A percentile compares a stretch with the other conserved stretches of the same genome.
phyloP scores from a whole-genome alignment of 2,329 filamentous ascomycete genomes.

The Aureobasidium zeae region DNA sequence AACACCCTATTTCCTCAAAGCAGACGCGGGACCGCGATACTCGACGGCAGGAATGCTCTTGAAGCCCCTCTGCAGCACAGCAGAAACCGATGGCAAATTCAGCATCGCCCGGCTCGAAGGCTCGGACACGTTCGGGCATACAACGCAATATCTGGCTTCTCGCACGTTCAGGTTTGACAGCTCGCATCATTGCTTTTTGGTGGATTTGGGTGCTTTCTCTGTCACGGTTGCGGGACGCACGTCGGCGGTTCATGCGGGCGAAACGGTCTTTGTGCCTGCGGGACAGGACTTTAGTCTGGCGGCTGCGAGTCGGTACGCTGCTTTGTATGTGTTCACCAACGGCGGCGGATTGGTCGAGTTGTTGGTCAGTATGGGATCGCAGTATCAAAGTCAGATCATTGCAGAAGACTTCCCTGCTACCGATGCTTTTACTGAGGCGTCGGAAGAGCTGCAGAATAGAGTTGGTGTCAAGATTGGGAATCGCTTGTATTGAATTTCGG shows the following conservation, averaged over 20 bases:
- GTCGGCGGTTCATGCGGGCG: constrained; percentile 36
- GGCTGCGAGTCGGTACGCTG: constrained; percentile 40
- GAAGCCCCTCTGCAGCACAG: constrained; percentile 41
- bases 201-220: constrained; percentile 39
- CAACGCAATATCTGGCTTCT: constrained; percentile 24
- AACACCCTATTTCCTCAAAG: constrained; percentile 43
- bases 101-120: constrained; percentile 45
- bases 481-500: no score
- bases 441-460: background rate
- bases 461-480: constrained; percentile 7
- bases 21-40: constrained; percentile 42
- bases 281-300: constrained; percentile 38
- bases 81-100: constrained; percentile 42
- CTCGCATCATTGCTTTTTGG: constrained; percentile 46
- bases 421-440: background rate
- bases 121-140: constrained; percentile 25
- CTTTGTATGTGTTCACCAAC: constrained; percentile 41
- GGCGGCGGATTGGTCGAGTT: constrained; percentile 41
- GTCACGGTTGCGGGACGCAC: constrained; percentile 33
- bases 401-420: constrained; percentile 6
- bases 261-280: constrained; percentile 42
- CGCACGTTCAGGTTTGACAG: constrained; percentile 29
- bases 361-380: constrained; percentile 28
- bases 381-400: constrained; percentile 19
- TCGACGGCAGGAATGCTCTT: constrained; percentile 39